Conservation (phyloP, 345 rosid genomes). For the Eucalyptus pumila region DNA sequence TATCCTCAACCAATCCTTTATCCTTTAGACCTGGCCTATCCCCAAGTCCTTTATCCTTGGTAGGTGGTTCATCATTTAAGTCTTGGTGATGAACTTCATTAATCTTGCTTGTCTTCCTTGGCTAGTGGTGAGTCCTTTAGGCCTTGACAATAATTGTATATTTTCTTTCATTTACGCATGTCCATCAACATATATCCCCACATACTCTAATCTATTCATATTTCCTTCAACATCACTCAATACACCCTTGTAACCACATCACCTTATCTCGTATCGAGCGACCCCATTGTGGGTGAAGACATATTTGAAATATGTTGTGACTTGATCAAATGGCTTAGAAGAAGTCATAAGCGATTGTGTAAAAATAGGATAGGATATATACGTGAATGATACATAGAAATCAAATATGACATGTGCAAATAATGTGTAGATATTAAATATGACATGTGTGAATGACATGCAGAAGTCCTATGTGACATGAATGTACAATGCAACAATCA, state of each 20-base stretch:
- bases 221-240: too few species aligned
- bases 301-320: background rate
- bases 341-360: background rate
- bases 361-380: background rate
- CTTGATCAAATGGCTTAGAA: background rate
- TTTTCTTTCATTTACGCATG: too few species aligned
- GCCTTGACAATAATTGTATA: fast-evolving
- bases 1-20: fast-evolving
- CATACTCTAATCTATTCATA: too few species aligned
- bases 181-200: too few species aligned
- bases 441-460: background rate
- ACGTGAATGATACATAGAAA: background rate
- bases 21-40: fast-evolving
- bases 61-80: fast-evolving
- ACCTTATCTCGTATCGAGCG: fast-evolving
- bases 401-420: background rate
- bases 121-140: too few species aligned
- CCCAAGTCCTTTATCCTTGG: fast-evolving
- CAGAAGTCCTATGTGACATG: background rate
- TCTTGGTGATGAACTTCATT: too few species aligned
- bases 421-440: fast-evolving
- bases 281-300: background rate
- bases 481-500: background rate
- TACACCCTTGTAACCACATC: background rate
- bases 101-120: too few species aligned